Evolutionary conservation across 2,329 filamentous ascomycete species (phyloP).

Genomic region (Xylaria sp.): DNA sequence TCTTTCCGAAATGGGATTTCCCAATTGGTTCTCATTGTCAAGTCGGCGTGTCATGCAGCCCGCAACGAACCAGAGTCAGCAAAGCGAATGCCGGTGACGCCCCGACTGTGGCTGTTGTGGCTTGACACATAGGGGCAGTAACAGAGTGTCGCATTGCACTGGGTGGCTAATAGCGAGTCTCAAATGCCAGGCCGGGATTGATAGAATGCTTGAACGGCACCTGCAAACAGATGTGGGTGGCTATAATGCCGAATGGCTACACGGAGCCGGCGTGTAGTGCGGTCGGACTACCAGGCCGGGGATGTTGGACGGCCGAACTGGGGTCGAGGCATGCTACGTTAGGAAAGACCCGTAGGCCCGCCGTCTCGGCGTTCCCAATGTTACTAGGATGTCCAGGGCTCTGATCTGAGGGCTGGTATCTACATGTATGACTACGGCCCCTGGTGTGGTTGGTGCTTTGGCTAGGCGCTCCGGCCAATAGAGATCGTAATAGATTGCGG

Average conservation of each 20-base stretch:
- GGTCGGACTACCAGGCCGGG: conserved; percentile 2
- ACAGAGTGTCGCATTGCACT: background rate
- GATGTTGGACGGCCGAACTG: background rate
- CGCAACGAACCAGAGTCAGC: background rate
- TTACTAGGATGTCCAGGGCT: background rate
- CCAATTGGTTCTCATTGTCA: background rate
- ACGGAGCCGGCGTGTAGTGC: conserved; percentile 12
- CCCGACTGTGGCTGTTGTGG: conserved; percentile 23
- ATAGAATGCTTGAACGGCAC: background rate
- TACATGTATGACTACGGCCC: background rate
- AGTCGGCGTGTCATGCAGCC: background rate
- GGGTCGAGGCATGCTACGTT: background rate
- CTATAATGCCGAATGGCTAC: conserved; percentile 1
- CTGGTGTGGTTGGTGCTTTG: background rate
- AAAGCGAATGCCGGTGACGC: background rate
- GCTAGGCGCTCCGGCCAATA: background rate
- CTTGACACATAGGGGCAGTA: conserved; percentile 11
- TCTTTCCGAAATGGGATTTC: background rate
- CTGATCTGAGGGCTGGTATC: conserved; percentile 1
- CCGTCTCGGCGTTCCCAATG: background rate
- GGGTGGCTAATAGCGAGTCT: background rate
- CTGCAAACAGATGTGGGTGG: background rate
- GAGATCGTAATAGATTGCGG: background rate
- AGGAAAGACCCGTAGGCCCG: background rate
- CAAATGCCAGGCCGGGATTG: background rate